Evolutionary conservation across 192 early-diverging fungal species (phyloP), one percentile per base, ranked within the genome.

Genomic region (Endogone sp.): DNA sequence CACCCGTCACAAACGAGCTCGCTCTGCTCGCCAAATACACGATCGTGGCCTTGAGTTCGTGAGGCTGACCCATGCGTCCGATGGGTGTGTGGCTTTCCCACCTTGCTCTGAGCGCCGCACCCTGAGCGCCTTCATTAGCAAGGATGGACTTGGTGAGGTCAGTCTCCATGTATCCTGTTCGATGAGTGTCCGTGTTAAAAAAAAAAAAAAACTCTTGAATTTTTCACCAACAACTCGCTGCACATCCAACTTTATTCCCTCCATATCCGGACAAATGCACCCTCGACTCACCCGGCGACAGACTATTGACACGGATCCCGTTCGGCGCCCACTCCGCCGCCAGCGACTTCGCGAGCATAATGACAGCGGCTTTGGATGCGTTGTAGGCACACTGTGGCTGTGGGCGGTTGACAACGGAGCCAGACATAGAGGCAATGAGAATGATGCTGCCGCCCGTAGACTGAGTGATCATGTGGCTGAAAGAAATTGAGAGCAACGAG

Each of bases 321-420:
- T 72, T 61, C 9, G 64, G 60, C n/a, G 79, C 78, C 79, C 79
- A 81, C 60, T 81, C 79, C 58, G 68, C 69, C 24, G 81, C 81
- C 3, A 82, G 54, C n/a, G 81, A 80, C 56, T 82, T 82, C 23
- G 80, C 72, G 29, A 82, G 54, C 62, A 72, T 69, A 27, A 74
- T 54, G 29, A 82, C 81, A 26, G 71, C 81, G 23, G 76, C 75
- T 44, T 82, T 82, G 61, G 80, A 76, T 24, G 81, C 72, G 30
- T 78, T 79, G 63, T 82, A 82, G 29, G 73, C 73, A 62, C 76
- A 75, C 56, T 82, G 81, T 22, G 55, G 64, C 44, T 79, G 79
- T 24, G 76, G 77, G 11, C 54, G 64, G 64, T 75, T 75, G 22
- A 75, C 66, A 13, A 81, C 62, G 32, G 63, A 64, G 30, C 69